These are phyloP conservation scores for Cardiospermum halicacabum DNA, from an alignment of 345 rosid species.

Conservation along the genomic window DNA sequence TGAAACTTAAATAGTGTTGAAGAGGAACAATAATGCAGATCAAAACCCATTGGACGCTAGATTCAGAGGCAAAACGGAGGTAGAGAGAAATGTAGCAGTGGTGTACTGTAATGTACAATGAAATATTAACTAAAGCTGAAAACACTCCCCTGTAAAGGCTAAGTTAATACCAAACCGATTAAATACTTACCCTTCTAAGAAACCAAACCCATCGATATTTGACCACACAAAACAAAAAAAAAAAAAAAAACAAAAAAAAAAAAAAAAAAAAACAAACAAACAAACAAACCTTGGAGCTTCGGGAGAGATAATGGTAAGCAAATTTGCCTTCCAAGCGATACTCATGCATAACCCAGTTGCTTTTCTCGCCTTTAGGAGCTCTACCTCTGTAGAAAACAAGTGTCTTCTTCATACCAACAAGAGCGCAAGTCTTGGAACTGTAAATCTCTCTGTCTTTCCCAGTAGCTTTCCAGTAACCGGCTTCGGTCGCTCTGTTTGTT, in stretches of 20 bases:
- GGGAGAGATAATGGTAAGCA: slow-evolving; percentile 72
- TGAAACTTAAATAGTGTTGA: neutral
- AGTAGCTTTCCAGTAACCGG: slow-evolving; percentile 98
- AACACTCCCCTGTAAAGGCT: neutral
- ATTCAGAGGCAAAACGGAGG: neutral
- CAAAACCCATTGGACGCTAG: neutral
- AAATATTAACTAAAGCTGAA: neutral
- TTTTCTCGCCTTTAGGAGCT: slow-evolving; percentile 91
- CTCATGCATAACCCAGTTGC: slow-evolving; percentile 98
- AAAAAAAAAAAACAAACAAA: neutral
- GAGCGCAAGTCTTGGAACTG: slow-evolving; percentile 76
- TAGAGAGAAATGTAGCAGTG: neutral
- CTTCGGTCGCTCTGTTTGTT: slow-evolving; percentile 91
- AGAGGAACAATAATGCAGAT: neutral
- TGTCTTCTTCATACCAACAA: slow-evolving; percentile 94
- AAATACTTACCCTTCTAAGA: neutral
- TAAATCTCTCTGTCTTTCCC: slow-evolving; percentile 89
- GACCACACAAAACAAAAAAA: no score
- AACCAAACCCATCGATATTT: neutral
- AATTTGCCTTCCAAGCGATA: slow-evolving; percentile 93
- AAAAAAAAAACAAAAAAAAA: neutral
- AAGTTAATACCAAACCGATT: neutral
- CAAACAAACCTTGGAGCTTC: slow-evolving; percentile 57
- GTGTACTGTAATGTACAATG: neutral
- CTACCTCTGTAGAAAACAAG: slow-evolving; percentile 85